Evolutionary conservation across 352 stramenopile genomes (phyloP).

Genomic region (Phytophthora tubulina): DNA sequence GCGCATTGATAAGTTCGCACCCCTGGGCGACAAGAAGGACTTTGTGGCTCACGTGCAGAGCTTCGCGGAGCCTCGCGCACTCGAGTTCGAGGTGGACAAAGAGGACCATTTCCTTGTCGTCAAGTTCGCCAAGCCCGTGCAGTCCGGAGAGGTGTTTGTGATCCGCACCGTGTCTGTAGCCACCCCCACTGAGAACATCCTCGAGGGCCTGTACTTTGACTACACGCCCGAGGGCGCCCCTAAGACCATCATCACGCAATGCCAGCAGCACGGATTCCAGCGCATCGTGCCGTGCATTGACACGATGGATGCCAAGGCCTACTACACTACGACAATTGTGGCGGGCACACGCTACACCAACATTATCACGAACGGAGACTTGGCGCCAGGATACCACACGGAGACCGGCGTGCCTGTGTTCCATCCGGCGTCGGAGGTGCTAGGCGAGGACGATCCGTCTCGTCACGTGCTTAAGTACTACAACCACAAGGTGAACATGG

Average conservation of each 20-base stretch:
- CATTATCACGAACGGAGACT: slow-evolving; percentile 84
- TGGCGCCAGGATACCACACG: slow-evolving; percentile 71
- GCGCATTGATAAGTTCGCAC: slow-evolving; percentile 57
- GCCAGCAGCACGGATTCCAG: slow-evolving; percentile 84
- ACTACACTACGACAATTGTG: slow-evolving; percentile 84
- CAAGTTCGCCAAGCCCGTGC: slow-evolving; percentile 61
- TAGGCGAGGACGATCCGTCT: slow-evolving; percentile 58
- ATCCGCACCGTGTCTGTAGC: slow-evolving; percentile 73
- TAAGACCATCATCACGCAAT: slow-evolving; percentile 87
- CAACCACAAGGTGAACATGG: slow-evolving; percentile 90
- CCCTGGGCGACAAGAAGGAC: slow-evolving; percentile 48
- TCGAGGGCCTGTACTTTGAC: slow-evolving; percentile 84
- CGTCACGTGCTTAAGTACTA: slow-evolving; percentile 83
- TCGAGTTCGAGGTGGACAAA: slow-evolving; percentile 65
- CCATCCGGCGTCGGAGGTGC: slow-evolving; percentile 60
- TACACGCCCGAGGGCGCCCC: slow-evolving; percentile 73
- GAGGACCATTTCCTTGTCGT: slow-evolving; percentile 81
- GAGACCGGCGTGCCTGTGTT: slow-evolving; percentile 70
- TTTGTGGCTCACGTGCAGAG: slow-evolving; percentile 73
- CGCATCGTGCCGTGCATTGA: slow-evolving; percentile 83
- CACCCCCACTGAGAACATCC: slow-evolving; percentile 79
- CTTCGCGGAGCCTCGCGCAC: slow-evolving; percentile 50
- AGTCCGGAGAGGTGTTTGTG: slow-evolving; percentile 73
- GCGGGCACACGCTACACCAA: slow-evolving; percentile 81
- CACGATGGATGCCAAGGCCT: slow-evolving; percentile 84